phyloP scores from a whole-genome alignment of 1,139 yeast species.

The Debaryomyces subglobosus region DNA sequence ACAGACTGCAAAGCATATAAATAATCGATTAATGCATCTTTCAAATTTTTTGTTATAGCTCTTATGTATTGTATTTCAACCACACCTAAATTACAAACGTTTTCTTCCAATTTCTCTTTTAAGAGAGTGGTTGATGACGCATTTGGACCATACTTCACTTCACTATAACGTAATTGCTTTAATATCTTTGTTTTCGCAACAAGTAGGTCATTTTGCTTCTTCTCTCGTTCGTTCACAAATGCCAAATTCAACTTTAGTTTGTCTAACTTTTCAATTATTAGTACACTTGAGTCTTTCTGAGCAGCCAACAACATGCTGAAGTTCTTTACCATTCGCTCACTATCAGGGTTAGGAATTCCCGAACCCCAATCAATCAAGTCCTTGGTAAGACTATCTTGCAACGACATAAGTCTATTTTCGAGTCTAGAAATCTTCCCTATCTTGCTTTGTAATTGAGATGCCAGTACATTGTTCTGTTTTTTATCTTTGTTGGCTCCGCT shows the following conservation, averaged over 20 bases:
- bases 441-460: conserved; percentile 23
- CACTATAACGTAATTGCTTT: conserved; percentile 40
- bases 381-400: conserved; percentile 37
- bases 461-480: conserved; percentile 15
- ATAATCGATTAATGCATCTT: conserved; percentile 48
- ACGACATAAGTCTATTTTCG: conserved; percentile 35
- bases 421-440: conserved; percentile 35
- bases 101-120: conserved; percentile 54
- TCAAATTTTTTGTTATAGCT: conserved; percentile 48
- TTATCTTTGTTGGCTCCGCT: conserved; percentile 9
- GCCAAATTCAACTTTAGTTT: conserved; percentile 43
- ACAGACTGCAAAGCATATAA: conserved; percentile 37
- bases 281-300: conserved; percentile 37
- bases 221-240: conserved; percentile 55
- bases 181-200: conserved; percentile 35
- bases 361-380: conserved; percentile 47
- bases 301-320: conserved; percentile 39
- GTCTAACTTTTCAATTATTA: conserved; percentile 42
- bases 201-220: conserved; percentile 42
- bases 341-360: conserved; percentile 41
- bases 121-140: conserved; percentile 42
- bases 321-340: conserved; percentile 41
- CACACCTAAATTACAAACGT: conserved; percentile 50
- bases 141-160: conserved; percentile 49
- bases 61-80: conserved; percentile 53